Evolutionary conservation across 345 rosid genomes (phyloP).

Genomic region (Toxicodendron radicans): DNA sequence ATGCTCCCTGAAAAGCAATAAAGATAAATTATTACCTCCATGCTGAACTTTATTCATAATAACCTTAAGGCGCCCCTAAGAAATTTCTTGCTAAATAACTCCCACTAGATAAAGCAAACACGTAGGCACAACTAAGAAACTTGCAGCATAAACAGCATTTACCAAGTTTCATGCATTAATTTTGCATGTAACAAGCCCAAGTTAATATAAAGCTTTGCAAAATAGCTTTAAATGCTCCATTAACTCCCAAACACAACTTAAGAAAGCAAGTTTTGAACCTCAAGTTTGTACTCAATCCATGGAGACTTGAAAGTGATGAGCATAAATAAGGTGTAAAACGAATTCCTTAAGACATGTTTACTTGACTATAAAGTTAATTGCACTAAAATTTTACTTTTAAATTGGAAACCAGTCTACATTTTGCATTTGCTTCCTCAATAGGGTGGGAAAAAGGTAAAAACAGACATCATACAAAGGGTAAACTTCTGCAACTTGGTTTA

Average conservation of each 20-base stretch:
- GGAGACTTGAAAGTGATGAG: background rate
- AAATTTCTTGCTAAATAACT: background rate
- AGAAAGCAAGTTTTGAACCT: background rate
- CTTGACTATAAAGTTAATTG: background rate
- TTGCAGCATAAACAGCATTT: background rate
- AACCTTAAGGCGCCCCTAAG: background rate
- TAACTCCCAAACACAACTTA: conserved; percentile 1
- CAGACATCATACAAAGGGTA: background rate
- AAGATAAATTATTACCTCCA: background rate
- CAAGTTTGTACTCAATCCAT: background rate
- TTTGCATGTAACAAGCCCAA: background rate
- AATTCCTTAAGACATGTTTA: background rate
- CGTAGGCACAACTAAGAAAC: background rate
- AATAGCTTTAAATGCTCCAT: background rate
- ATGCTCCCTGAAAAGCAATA: conserved; percentile 71
- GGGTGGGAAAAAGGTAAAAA: background rate
- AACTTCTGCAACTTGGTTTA: conserved; percentile 1
- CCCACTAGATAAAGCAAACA: background rate
- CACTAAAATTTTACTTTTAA: background rate
- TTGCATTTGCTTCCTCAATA: background rate
- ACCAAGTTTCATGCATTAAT: background rate
- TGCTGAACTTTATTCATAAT: background rate
- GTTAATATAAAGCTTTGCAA: background rate
- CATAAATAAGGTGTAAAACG: background rate
- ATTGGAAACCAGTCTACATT: background rate